phyloP scores from a whole-genome alignment of 345 rosid species.

The Acer campestre region DNA sequence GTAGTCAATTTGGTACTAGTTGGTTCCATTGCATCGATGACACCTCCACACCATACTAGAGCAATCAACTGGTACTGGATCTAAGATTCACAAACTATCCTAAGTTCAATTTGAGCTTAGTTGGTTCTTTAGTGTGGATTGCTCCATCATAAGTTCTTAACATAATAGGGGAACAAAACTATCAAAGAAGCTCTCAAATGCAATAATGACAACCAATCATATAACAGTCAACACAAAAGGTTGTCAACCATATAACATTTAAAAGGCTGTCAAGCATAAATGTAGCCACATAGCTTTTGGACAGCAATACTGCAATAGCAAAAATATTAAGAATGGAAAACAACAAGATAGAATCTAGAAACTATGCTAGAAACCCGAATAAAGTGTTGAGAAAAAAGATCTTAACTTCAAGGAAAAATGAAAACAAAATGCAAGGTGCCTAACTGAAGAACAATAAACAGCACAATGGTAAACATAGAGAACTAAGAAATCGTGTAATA shows the following conservation, averaged over 20 bases:
- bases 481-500: neutral
- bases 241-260: neutral
- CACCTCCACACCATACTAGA: neutral
- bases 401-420: neutral
- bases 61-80: neutral
- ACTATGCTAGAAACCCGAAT: neutral
- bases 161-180: neutral
- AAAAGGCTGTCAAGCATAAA: too few relatives aligned
- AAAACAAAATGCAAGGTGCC: slow-evolving; percentile 1
- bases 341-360: too few relatives aligned
- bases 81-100: neutral
- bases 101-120: neutral
- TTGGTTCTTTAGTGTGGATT: neutral
- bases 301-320: neutral
- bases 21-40: too few relatives aligned
- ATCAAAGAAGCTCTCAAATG: neutral
- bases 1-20: too few relatives aligned
- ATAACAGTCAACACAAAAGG: neutral
- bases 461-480: neutral
- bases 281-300: too few relatives aligned
- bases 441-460: neutral
- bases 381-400: neutral
- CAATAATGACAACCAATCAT: neutral
- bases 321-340: neutral
- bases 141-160: neutral